Evolutionary conservation across 1,284 basidiomycete genomes (phyloP).

Genomic region (Ustilago tritici): DNA sequence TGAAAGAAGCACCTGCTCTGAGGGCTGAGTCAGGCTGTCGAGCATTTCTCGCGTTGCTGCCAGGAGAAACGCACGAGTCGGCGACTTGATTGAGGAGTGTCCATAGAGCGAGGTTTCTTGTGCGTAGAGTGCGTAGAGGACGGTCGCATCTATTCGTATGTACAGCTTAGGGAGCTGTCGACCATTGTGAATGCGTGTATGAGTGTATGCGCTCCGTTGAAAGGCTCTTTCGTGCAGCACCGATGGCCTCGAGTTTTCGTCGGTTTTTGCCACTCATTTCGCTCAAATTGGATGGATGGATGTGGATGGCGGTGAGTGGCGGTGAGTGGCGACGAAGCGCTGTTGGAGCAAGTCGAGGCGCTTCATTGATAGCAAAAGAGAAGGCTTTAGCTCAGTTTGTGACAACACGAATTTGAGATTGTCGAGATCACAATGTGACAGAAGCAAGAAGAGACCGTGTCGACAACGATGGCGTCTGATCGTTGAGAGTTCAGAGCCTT

Average conservation of each 20-base stretch:
- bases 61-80: background rate
- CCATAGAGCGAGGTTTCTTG: background rate
- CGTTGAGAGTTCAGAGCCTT: no score
- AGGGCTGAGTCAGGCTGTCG: slow-evolving; percentile 10
- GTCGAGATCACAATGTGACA: slow-evolving; percentile 5
- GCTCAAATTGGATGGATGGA: background rate
- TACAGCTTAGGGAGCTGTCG: background rate
- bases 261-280: background rate
- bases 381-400: background rate
- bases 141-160: background rate
- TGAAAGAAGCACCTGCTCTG: background rate
- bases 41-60: background rate
- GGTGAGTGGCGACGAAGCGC: background rate
- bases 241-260: background rate
- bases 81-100: background rate
- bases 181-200: background rate
- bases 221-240: background rate
- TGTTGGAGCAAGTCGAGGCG: background rate
- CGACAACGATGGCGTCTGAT: background rate
- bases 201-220: background rate
- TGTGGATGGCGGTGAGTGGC: background rate
- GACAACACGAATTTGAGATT: slow-evolving; percentile 7
- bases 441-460: background rate
- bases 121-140: background rate
- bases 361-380: background rate